A percentile compares a stretch with the other conserved stretches of the same genome.
phyloP scores from a whole-genome alignment of 1,139 yeast genomes.

The Yamadazyma blattariae region DNA sequence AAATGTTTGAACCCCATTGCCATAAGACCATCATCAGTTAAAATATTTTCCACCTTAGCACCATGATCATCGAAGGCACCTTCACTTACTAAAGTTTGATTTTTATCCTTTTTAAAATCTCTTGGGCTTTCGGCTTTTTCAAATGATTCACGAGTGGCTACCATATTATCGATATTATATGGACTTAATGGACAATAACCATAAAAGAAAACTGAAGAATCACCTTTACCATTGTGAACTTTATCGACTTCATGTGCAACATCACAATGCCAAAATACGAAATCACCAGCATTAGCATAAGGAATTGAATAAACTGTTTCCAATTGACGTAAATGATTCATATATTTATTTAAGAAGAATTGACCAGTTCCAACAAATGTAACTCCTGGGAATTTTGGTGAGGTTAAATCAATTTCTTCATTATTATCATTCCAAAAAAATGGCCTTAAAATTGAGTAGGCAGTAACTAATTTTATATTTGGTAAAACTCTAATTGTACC shows the following conservation, averaged over 20 bases:
- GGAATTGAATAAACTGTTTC: constrained; percentile 29
- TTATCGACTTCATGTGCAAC: constrained; percentile 44
- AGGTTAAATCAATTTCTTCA: constrained; percentile 22
- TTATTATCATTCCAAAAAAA: constrained; percentile 30
- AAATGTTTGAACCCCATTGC: constrained; percentile 22
- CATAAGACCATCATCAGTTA: constrained; percentile 18
- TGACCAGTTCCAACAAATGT: constrained; percentile 20
- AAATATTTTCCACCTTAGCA: constrained; percentile 12
- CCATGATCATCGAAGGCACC: constrained; percentile 13
- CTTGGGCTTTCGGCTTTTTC: constrained; percentile 17
- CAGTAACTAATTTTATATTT: constrained; percentile 30
- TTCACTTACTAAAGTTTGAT: constrained; percentile 3
- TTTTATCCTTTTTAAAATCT: constrained; percentile 7
- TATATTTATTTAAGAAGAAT: constrained; percentile 13
- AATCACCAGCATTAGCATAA: constrained; percentile 36
- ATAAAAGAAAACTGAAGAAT: constrained; percentile 34
- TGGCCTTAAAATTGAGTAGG: constrained; percentile 44
- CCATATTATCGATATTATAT: constrained; percentile 15
- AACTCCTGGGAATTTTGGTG: constrained; percentile 23
- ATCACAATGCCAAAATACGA: constrained; percentile 51
- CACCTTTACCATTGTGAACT: constrained; percentile 32
- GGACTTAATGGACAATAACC: constrained; percentile 18
- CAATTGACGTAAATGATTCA: constrained; percentile 24
- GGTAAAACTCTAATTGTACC: constrained; percentile 46
- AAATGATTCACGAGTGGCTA: constrained; percentile 25